phyloP scores from a whole-genome alignment of 2,329 filamentous ascomycete species.

The Fonsecaea pugnacius region DNA sequence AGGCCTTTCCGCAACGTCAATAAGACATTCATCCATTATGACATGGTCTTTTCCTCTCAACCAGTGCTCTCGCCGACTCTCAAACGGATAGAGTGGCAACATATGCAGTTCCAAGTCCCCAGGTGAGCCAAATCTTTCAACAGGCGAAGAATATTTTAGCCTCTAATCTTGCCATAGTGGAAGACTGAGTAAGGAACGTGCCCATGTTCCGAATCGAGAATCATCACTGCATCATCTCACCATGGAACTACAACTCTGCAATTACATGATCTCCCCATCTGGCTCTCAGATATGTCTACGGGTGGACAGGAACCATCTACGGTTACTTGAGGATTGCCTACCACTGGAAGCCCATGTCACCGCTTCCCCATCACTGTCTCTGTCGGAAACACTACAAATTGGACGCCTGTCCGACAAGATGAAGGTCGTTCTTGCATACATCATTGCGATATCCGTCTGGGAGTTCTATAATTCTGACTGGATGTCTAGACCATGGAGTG shows the following conservation, averaged over 20 bases:
- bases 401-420: conserved; percentile 10
- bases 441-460: conserved; percentile 14
- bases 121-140: conserved; percentile 1
- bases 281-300: conserved; percentile 3
- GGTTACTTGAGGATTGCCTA: neutral
- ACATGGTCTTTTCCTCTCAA: conserved; percentile 6
- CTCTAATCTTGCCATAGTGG: neutral
- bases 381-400: neutral
- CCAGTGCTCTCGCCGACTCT: neutral
- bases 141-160: no score
- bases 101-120: conserved; percentile 12
- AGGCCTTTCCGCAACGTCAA: conserved; percentile 2
- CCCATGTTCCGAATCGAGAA: neutral
- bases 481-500: conserved; percentile 12
- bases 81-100: conserved; percentile 4
- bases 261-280: neutral
- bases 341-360: neutral
- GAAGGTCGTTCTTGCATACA: conserved; percentile 13
- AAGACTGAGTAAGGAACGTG: neutral
- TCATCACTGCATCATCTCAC: no score
- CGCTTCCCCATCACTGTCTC: neutral
- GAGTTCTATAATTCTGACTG: conserved; percentile 16
- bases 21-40: neutral
- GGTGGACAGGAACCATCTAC: neutral
- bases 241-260: neutral